Evolutionary conservation across 1,139 yeast species (phyloP).

Genomic region (Kurtzmaniella quercitrusa): DNA sequence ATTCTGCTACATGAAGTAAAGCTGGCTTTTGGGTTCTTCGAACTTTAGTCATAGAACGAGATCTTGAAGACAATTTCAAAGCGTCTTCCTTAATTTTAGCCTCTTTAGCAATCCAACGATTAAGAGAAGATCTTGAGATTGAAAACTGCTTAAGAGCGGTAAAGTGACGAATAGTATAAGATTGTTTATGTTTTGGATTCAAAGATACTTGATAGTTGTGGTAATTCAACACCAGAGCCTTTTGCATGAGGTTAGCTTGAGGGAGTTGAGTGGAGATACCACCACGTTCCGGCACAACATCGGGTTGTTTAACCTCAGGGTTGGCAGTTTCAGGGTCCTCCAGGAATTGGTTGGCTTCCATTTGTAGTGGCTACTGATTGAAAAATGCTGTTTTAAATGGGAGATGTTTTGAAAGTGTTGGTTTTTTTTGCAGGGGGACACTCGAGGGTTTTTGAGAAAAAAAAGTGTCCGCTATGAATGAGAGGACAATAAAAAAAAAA

Average conservation of each 20-base stretch:
- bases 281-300: neutral
- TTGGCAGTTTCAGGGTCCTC: neutral
- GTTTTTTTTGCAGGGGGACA: slow-evolving; percentile 2
- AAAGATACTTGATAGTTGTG: slow-evolving; percentile 12
- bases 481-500: neutral
- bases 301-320: neutral
- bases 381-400: slow-evolving; percentile 7
- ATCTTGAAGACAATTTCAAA: slow-evolving; percentile 4
- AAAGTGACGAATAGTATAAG: slow-evolving; percentile 17
- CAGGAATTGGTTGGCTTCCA: neutral
- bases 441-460: neutral
- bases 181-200: slow-evolving; percentile 18
- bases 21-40: slow-evolving; percentile 8
- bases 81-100: slow-evolving; percentile 10
- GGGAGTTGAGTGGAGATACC: slow-evolving; percentile 4
- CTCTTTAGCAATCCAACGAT: slow-evolving; percentile 18
- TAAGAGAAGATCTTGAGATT: slow-evolving; percentile 18
- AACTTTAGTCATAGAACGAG: slow-evolving; percentile 9
- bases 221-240: slow-evolving; percentile 15
- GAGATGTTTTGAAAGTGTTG: slow-evolving; percentile 5
- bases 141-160: slow-evolving; percentile 10
- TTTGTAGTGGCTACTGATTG: slow-evolving; percentile 1
- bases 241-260: slow-evolving; percentile 13
- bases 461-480: neutral
- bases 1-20: slow-evolving; percentile 6